A percentile compares a stretch with the other conserved stretches of the same genome.
Conservation (phyloP, 1,284 basidiomycete genomes). For the Ustilago nuda region DNA sequence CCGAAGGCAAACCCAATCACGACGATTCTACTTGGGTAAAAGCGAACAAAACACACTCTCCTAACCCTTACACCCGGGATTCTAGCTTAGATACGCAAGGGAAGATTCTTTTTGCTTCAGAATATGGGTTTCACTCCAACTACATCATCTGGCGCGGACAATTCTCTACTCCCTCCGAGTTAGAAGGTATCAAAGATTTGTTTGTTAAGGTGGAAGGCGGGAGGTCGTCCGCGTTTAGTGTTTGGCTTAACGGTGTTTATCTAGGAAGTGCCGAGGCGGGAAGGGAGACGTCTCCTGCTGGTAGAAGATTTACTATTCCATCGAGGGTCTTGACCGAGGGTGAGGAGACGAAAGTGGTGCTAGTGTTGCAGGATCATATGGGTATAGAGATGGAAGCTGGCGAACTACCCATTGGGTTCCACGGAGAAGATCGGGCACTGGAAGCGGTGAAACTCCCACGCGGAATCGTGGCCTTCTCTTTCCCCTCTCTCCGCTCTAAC, state of each 20-base stretch:
- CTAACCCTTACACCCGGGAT: slow-evolving; percentile 73
- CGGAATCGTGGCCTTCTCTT: slow-evolving; percentile 73
- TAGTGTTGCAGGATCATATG: slow-evolving; percentile 83
- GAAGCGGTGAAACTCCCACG: slow-evolving; percentile 77
- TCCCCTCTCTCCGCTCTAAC: slow-evolving; percentile 73
- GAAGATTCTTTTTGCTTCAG: slow-evolving; percentile 72
- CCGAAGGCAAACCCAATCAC: slow-evolving; percentile 73
- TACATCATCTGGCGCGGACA: slow-evolving; percentile 83
- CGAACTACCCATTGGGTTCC: slow-evolving; percentile 38
- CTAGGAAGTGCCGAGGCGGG: slow-evolving; percentile 73
- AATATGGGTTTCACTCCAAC: slow-evolving; percentile 75
- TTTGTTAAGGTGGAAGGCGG: slow-evolving; percentile 83
- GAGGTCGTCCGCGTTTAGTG: slow-evolving; percentile 79
- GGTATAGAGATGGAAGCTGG: slow-evolving; percentile 75
- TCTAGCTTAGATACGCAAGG: slow-evolving; percentile 76
- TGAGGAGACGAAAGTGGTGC: slow-evolving; percentile 76
- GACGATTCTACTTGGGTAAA: slow-evolving; percentile 72
- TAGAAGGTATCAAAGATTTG: slow-evolving; percentile 71
- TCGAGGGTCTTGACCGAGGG: slow-evolving; percentile 71
- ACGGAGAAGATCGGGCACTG: slow-evolving; percentile 47
- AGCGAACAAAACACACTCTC: slow-evolving; percentile 78
- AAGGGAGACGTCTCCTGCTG: slow-evolving; percentile 43
- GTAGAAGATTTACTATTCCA: slow-evolving; percentile 72
- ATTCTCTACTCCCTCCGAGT: slow-evolving; percentile 72
- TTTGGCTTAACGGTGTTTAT: slow-evolving; percentile 82